Evolutionary conservation across 805 yeast species (phyloP), one percentile per base, ranked within the genome.

Genomic region (Ogataea wickerhamii): DNA sequence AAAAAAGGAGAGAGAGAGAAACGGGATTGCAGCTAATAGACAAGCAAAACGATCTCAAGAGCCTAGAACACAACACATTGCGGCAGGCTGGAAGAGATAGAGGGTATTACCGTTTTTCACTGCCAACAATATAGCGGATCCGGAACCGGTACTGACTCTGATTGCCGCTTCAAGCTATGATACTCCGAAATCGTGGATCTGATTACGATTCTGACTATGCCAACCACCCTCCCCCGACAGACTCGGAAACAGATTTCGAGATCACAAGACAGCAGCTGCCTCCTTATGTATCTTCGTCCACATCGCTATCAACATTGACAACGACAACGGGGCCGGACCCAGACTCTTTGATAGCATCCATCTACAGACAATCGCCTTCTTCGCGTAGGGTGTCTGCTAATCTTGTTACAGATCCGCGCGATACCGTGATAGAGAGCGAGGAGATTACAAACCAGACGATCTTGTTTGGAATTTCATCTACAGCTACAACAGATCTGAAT

Each of bases 171-270:
- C n/a, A n/a, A n/a, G n/a, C n/a, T n/a, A n/a, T n/a, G n/a, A 26
- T 16, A 34, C 33, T 31, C 26, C 39, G 25, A 37, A 28, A 18
- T n/a, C n/a, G n/a, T n/a, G n/a, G n/a, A n/a, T 35, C 26, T 10
- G 55, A 43, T 25, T 48, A 44, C 30, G 54, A 52, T 26, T 52
- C 58, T 4, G 64, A 54, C 37, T 66, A 66, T 32, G 71, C 71
- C 2, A 66, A 63, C 32, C 58, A 55, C 26, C 71, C 70, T 5
- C 71, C 71, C 2, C 70, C 68, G 6, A 60, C 66, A 5, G 60
- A 55, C 26, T 52, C 60, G 2, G 60, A 55, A 41, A 42, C 50
- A 19, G 58, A 55, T 39, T 30, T 44, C 17, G 57, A 51, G 27
- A 14, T 36, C 5, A 16, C 14, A 18, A 21, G 10, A 7, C 43